Evolutionary conservation across 2,329 filamentous ascomycete species (phyloP), one percentile per base, ranked within the genome.

Genomic region (Stemphylium lycopersici): DNA sequence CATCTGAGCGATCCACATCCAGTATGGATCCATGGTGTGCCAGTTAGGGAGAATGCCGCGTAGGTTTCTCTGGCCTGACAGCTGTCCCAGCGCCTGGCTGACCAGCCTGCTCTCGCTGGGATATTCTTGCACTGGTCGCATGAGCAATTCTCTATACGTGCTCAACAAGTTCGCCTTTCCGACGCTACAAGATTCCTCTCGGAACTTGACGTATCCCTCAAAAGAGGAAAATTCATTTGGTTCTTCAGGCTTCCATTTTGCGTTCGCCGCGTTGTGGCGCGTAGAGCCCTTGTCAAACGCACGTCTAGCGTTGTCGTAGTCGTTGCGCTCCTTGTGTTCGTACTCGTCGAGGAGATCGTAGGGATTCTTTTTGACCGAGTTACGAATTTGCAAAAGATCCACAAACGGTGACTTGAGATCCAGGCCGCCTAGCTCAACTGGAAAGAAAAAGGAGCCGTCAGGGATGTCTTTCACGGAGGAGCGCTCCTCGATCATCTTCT

Each of bases 401-500:
- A 84, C 76, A 53, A 83, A 81, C 0, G 81, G 80, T 32, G 81
- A 83, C 42, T 77, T 73, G 7, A 84, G 72, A 8, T 79, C 79
- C 3, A 83, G 69, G 1, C 81, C 81, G 4, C 81, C 81, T 8
- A 83, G 73, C 51, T 81, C 78, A 32, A 80, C 72, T 0, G 81
- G 81, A 58, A 82, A 82, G 63, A 79, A 83, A 62, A 83, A 78
- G 55, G 82, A 81, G 3, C 79, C 81, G 22, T 82, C 81, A 0
- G 80, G 80, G 5, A 83, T 69, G 52, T 79, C 67, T 1, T 70
- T 59, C 11, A 81, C 74, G 2, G 74, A 72, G 56, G 88, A 89
- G 0, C 83, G 81, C 7, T 79, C 66, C 4, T 74, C 62, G 10
- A 89, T 82, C 6, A 78, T 75, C 12, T 75, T 71, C 45, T 84